Evolutionary conservation across 345 rosid genomes (phyloP).

Genomic region (Eutrema yunnanense): DNA sequence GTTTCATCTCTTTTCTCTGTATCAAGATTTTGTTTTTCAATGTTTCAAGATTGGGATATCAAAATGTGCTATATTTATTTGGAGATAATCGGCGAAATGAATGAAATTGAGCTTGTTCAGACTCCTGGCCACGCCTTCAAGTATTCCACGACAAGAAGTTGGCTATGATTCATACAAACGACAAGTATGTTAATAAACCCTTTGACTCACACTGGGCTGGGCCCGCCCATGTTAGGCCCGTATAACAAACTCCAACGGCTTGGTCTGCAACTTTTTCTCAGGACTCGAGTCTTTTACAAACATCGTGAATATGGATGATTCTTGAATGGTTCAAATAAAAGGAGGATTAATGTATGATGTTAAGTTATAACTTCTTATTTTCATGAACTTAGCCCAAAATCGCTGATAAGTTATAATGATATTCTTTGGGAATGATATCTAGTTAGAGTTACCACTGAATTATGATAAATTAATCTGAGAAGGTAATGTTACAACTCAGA

Average conservation of each 20-base stretch:
- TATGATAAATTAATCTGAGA: too few species aligned
- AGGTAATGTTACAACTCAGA: too few species aligned
- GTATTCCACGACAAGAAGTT: constrained; percentile 6
- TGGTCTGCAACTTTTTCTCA: neutral
- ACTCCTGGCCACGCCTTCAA: neutral
- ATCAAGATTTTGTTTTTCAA: neutral
- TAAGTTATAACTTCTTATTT: too few species aligned
- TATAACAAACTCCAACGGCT: neutral
- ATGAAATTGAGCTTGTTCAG: neutral
- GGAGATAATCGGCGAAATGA: neutral
- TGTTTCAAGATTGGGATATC: neutral
- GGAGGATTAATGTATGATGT: too few species aligned
- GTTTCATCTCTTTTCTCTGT: neutral
- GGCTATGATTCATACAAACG: neutral
- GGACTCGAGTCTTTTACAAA: too few species aligned
- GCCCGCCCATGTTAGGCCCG: neutral
- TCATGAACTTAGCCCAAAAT: too few species aligned
- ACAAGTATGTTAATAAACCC: neutral
- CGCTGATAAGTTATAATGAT: too few species aligned
- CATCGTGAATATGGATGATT: too few species aligned
- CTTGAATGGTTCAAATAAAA: too few species aligned
- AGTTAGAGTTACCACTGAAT: too few species aligned
- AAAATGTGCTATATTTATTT: too few species aligned
- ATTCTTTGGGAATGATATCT: too few species aligned
- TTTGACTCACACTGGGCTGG: neutral